Base-by-base conservation (phyloP, 805 yeast genomes). In the Yarrowia deformans region DNA sequence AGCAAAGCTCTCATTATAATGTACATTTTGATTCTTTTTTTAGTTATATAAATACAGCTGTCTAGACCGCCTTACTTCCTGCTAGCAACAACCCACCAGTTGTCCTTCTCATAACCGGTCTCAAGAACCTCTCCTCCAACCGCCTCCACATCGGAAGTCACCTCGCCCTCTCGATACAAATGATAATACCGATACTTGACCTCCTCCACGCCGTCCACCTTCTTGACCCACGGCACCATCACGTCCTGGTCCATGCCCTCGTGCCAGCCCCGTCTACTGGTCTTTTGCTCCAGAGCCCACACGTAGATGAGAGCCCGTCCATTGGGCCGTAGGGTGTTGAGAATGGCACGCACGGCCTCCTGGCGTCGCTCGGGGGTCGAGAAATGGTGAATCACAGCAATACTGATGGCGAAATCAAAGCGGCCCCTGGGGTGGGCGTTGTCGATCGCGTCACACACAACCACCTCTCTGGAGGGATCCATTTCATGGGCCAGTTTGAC, bases 351-450 rank as follows among this genome's bases (percentile, higher is more conserved):
- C 8, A 95, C 88, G 0, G 97, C 98, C 9, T 84, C 85, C 1
- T 90, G 77, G 67, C 99, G 83, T 75, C 99, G 84, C 71, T 87
- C 89, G 19, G 84, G 85, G 0, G 96, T 91, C n/a, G 97, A 85
- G 80, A 95, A 93, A 77, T 95, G 99, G 75, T 95, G 99, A 18
- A 95, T 88, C 32, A 95, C 99, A 0, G 98, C 98, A 56, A 95
- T 93, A 10, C 96, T 89, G 35, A 95, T 90, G 1, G 97, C 98
- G 81, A 95, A 95, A 75, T 94, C 95, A 74, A 86, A 85, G 13
- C 79, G 75, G 8, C 75, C 70, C 9, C 80, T 76, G 2, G 81
- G 82, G 74, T 86, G 90, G 1, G 93, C 92, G 56, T 88, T 76
- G 2, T 75, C 72, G 68, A 95, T 80, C 2, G 96, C 97, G 79